phyloP scores from a whole-genome alignment of 2,329 filamentous ascomycete genomes.

The Colletotrichum ledebouriae region DNA sequence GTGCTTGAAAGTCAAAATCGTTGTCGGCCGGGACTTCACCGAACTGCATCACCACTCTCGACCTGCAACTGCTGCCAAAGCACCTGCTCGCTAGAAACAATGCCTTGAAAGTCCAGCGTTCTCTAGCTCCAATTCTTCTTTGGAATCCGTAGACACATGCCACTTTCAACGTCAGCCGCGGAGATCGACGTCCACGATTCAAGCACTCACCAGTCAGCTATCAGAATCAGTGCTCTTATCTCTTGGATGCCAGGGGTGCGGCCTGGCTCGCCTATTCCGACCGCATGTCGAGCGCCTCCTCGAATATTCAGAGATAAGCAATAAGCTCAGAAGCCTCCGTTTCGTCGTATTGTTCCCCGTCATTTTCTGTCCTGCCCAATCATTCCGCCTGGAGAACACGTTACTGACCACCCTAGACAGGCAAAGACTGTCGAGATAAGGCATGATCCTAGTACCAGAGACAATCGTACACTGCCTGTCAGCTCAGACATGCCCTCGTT shows the following conservation, averaged over 20 bases:
- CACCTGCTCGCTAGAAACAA: background rate
- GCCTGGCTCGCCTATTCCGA: conserved; percentile 36
- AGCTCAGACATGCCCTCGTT: conserved; percentile 6
- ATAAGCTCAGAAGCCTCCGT: conserved; percentile 37
- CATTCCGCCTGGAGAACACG: conserved; percentile 15
- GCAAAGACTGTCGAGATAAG: conserved; percentile 34
- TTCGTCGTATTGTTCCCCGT: conserved; percentile 31
- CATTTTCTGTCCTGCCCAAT: conserved; percentile 22
- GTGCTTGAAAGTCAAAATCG: conserved; percentile 19
- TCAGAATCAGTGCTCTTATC: conserved; percentile 37
- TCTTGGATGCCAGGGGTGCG: conserved; percentile 42
- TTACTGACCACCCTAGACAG: conserved; percentile 33
- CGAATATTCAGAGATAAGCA: conserved; percentile 41
- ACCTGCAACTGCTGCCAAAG: background rate
- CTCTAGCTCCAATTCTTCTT: background rate
- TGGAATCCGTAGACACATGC: conserved; percentile 13
- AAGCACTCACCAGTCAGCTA: conserved; percentile 35
- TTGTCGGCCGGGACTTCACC: background rate
- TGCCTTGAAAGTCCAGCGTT: background rate
- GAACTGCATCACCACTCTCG: background rate
- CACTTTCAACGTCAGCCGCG: conserved; percentile 21
- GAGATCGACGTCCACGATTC: conserved; percentile 35
- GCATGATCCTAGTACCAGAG: conserved; percentile 34
- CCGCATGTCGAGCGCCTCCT: conserved; percentile 36
- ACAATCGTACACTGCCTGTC: conserved; percentile 12